A percentile compares a stretch with the other conserved stretches of the same genome.
Evolutionary conservation across 2,329 filamentous ascomycete species (phyloP).

Genomic region (Penicillium sp.): DNA sequence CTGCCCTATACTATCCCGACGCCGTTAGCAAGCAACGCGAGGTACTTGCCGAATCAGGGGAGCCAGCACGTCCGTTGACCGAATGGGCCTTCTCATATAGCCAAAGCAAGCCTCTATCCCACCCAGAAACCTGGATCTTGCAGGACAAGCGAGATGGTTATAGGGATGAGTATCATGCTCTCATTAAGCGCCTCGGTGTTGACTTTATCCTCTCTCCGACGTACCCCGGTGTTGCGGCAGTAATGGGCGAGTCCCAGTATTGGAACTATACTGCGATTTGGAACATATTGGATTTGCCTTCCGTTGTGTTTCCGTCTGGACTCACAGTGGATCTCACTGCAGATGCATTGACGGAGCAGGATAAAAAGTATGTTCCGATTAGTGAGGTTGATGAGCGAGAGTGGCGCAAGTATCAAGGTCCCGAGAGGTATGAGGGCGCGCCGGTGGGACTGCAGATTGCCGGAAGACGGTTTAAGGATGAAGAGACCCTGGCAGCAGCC

Average conservation of each 20-base stretch:
- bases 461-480: conserved; percentile 53
- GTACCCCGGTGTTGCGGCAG: conserved; percentile 30
- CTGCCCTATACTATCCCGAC: conserved; percentile 51
- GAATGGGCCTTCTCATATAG: conserved; percentile 39
- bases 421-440: conserved; percentile 39
- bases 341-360: conserved; percentile 22
- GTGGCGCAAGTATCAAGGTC: conserved; percentile 33
- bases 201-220: conserved; percentile 35
- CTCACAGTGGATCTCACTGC: conserved; percentile 27
- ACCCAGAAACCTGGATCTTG: conserved; percentile 31
- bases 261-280: conserved; percentile 40
- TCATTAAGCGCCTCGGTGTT: conserved; percentile 30
- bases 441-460: conserved; percentile 55
- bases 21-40: conserved; percentile 36
- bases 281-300: conserved; percentile 35
- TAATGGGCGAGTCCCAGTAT: conserved; percentile 36
- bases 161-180: conserved; percentile 33
- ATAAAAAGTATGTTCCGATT: conserved; percentile 23
- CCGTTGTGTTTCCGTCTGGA: conserved; percentile 31
- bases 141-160: conserved; percentile 31
- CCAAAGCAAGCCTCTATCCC: conserved; percentile 21
- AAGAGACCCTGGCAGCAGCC: conserved; percentile 45
- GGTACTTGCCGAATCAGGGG: conserved; percentile 38
- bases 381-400: conserved; percentile 32
- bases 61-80: conserved; percentile 49